Evolutionary conservation across 2,329 filamentous ascomycete genomes (phyloP).

Genomic region (Ceratocystis colombiana): DNA sequence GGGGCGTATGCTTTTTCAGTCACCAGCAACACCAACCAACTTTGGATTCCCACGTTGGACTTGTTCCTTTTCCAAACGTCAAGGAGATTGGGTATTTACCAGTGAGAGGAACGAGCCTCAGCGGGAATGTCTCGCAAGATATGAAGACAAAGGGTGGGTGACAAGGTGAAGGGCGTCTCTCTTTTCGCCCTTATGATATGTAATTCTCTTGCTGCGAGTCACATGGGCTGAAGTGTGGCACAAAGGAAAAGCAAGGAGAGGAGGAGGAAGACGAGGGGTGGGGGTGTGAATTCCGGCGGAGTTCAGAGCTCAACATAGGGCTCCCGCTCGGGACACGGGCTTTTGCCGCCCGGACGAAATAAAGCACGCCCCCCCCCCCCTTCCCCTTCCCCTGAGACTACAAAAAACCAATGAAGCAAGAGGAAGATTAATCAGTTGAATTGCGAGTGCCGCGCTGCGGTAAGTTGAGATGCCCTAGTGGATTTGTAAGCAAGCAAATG

Average conservation of each 20-base stretch:
- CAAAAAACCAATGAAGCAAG: background rate
- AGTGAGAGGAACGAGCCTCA: too few relatives aligned
- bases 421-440: background rate
- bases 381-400: too few relatives aligned
- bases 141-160: too few relatives aligned
- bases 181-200: background rate
- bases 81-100: too few relatives aligned
- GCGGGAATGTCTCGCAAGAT: too few relatives aligned
- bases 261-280: background rate
- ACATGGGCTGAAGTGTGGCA: slow-evolving; percentile 1
- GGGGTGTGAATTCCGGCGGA: background rate
- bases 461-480: too few relatives aligned
- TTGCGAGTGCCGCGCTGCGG: too few relatives aligned
- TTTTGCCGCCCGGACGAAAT: background rate
- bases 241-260: background rate
- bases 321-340: background rate
- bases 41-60: too few relatives aligned
- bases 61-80: too few relatives aligned
- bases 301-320: background rate
- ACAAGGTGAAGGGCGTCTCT: background rate
- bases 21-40: too few relatives aligned
- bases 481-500: too few relatives aligned
- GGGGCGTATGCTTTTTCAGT: too few relatives aligned
- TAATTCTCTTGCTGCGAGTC: background rate
- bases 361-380: background rate